A percentile compares a stretch with the other conserved stretches of the same genome.
These are phyloP conservation scores for Coemansia sp. DNA, from an alignment of 192 early-diverging fungal species.

Conservation along the genomic window DNA sequence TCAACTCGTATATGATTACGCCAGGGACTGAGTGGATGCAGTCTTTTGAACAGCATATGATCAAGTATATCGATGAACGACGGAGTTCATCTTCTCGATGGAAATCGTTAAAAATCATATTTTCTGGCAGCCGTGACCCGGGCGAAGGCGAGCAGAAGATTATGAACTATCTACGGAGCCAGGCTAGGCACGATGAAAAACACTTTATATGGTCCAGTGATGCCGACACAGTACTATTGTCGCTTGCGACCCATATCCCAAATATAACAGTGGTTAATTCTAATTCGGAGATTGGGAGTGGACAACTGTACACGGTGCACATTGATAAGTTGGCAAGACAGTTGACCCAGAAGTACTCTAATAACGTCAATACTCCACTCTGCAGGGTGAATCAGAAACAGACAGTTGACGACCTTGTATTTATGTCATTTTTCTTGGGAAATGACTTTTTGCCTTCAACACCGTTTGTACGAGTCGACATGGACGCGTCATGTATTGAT, in stretches of 20 bases:
- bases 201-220: constrained; percentile 93
- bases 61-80: constrained; percentile 81
- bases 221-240: constrained; percentile 95
- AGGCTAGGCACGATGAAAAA: constrained; percentile 48
- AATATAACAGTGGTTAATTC: constrained; percentile 76
- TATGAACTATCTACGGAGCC: constrained; percentile 87
- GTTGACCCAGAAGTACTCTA: no score
- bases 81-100: constrained; percentile 75
- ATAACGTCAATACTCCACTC: constrained; percentile 16
- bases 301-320: constrained; percentile 14
- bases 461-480: constrained; percentile 57
- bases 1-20: constrained; percentile 93
- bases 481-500: constrained; percentile 55
- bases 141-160: constrained; percentile 99
- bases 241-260: constrained; percentile 86
- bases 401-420: constrained; percentile 91
- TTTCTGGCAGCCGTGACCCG: constrained; percentile 88
- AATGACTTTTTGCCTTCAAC: constrained; percentile 88
- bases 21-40: constrained; percentile 94
- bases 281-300: no score
- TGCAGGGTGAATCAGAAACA: constrained; percentile 56
- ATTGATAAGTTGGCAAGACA: constrained; percentile 21
- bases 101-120: constrained; percentile 76
- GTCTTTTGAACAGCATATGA: constrained; percentile 69
- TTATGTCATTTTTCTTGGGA: constrained; percentile 89